A percentile compares a stretch with the other conserved stretches of the same genome.
Evolutionary conservation across 1,284 basidiomycete species (phyloP).

Genomic region (Ustilago vetiveriae): DNA sequence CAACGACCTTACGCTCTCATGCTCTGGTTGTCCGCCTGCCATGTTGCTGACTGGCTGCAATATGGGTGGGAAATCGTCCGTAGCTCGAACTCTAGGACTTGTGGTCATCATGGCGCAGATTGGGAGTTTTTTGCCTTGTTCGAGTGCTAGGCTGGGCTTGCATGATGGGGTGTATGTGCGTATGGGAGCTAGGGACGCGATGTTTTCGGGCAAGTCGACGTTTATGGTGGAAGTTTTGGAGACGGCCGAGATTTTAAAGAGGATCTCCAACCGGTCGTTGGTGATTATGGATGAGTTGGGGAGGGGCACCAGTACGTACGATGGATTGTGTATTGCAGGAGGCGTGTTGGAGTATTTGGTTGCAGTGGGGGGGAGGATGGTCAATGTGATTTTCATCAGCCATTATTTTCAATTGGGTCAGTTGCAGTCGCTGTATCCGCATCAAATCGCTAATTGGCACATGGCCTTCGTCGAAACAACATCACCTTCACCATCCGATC

Average conservation of each 20-base stretch:
- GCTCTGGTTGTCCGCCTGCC: constrained; percentile 4
- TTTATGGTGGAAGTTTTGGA: constrained; percentile 97
- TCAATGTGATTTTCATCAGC: constrained; percentile 59
- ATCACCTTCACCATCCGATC: too few relatives aligned
- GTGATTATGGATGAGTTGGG: constrained; percentile 62
- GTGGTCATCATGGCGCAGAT: constrained; percentile 70
- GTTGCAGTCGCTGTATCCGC: constrained; percentile 9
- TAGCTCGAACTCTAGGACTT: constrained; percentile 59
- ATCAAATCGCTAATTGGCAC: constrained; percentile 46
- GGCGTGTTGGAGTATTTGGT: constrained; percentile 53
- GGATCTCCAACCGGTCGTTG: constrained; percentile 56
- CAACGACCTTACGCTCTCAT: constrained; percentile 48
- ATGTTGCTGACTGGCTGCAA: constrained; percentile 65
- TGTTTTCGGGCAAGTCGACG: constrained; percentile 84
- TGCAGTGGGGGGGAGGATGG: too few relatives aligned
- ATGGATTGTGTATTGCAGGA: constrained; percentile 54
- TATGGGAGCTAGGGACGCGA: constrained; percentile 85
- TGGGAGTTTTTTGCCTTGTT: constrained; percentile 75
- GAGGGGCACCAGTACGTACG: constrained; percentile 51
- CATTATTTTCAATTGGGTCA: constrained; percentile 57
- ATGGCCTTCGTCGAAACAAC: constrained; percentile 51
- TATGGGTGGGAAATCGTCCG: constrained; percentile 76
- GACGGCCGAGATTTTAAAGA: constrained; percentile 89
- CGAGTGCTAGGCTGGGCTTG: constrained; percentile 76
- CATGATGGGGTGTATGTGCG: constrained; percentile 86